Evolutionary conservation across 371 early-diverging fungal species (phyloP).

Genomic region (Blakeslea trispora): DNA sequence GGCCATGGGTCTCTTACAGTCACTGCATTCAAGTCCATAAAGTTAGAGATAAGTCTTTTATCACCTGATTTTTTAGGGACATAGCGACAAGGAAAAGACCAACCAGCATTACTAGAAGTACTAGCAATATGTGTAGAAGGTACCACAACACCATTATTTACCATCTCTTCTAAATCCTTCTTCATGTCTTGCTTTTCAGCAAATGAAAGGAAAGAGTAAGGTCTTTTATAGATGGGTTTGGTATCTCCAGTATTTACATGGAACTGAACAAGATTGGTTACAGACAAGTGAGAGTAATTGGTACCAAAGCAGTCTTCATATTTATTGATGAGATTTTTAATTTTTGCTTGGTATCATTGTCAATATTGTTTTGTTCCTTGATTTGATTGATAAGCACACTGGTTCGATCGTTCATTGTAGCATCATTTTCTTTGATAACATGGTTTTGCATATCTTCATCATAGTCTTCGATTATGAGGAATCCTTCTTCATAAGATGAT

Average conservation of each 20-base stretch:
- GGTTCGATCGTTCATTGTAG: no score
- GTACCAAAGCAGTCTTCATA: no score
- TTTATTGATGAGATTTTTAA: no score
- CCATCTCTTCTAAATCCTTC: not conserved
- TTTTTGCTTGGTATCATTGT: no score
- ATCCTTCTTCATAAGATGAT: no score
- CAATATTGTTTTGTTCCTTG: no score
- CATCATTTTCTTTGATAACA: no score
- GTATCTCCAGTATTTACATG: not conserved
- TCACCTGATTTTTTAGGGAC: not conserved
- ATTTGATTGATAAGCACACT: no score
- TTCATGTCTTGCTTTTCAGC: not conserved
- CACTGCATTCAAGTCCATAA: not conserved
- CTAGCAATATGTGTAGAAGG: not conserved
- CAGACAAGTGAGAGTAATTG: no score
- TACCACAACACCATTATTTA: not conserved
- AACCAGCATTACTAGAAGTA: not conserved
- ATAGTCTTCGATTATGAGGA: no score
- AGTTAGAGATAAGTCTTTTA: not conserved
- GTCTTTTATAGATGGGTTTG: not conserved
- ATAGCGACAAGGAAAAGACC: not conserved
- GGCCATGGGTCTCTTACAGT: slow-evolving; percentile 1
- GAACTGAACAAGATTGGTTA: not conserved
- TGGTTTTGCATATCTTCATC: no score
- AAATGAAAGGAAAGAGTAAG: not conserved